Evolutionary conservation across 108 stramenopile species (phyloP).

Genomic region (Nitzschia putrida): DNA sequence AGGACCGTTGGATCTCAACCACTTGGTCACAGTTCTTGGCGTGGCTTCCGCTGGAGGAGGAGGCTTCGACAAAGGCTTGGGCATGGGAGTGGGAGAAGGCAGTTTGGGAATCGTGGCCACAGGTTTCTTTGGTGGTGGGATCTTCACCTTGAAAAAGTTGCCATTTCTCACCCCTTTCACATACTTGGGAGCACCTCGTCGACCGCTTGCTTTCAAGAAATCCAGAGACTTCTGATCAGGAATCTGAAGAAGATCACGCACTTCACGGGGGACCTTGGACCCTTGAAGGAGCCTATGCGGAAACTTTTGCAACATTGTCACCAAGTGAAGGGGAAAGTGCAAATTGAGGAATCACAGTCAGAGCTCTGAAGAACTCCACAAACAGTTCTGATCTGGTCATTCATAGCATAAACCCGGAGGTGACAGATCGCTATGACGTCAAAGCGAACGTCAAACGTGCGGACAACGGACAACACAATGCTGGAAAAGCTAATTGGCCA

Average conservation of each 20-base stretch:
- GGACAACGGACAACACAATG: too few relatives aligned
- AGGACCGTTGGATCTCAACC: constrained; percentile 57
- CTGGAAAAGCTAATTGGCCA: too few relatives aligned
- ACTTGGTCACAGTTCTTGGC: constrained; percentile 20
- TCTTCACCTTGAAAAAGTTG: constrained; percentile 38
- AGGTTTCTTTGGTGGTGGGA: constrained; percentile 24
- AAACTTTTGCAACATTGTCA: too few relatives aligned
- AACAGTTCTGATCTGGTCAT: too few relatives aligned
- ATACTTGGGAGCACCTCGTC: constrained; percentile 21
- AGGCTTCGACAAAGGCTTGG: constrained; percentile 28
- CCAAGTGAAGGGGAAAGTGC: too few relatives aligned
- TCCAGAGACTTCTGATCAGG: neutral
- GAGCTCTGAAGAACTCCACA: too few relatives aligned
- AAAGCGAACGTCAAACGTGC: too few relatives aligned
- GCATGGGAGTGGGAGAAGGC: constrained; percentile 13
- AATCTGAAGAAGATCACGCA: constrained; percentile 25
- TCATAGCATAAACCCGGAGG: too few relatives aligned
- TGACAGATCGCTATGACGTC: too few relatives aligned
- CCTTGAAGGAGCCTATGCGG: neutral
- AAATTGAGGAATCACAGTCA: too few relatives aligned
- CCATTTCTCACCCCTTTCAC: constrained; percentile 42
- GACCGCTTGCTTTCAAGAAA: neutral
- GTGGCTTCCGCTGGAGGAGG: constrained; percentile 2
- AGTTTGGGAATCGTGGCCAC: constrained; percentile 28
- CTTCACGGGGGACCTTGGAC: constrained; percentile 11